Evolutionary conservation across 2,329 filamentous ascomycete species (phyloP), one percentile per base, ranked within the genome.

Genomic region (Pseudopyricularia javanii): DNA sequence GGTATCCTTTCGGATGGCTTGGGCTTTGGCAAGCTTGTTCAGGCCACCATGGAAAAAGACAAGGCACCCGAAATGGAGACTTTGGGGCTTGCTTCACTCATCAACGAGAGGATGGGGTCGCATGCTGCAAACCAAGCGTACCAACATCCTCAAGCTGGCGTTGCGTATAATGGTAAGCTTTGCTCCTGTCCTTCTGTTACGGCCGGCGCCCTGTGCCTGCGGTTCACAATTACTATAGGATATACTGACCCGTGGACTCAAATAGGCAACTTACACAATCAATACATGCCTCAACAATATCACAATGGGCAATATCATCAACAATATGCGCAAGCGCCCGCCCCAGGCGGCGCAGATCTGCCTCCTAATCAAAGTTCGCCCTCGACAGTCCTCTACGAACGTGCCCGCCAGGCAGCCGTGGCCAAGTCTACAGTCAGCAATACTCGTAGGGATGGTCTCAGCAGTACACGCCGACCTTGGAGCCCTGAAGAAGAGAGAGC

Each of bases 401-500:
- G 75, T 52, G 79, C 79, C 12, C 72, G 79, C 2, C 78, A 82
- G 58, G 78, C 78, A 3, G 78, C 78, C 0, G 70, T 79, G 0
- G 76, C 76, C 6, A 79, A 80, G 58, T 75, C 74, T 0, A 74
- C 76, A 2, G 72, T 74, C 3, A 45, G 40, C 40, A 76, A 79
- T 52, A 73, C 76, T 2, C 66, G 79, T 28, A 67, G 78, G 43
- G 79, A 82, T 60, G 79, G 79, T 2, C 65, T 77, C 2, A 76
- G 80, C 57, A 81, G 78, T 1, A 80, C 79, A 2, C 79, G 90
- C 32, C 79, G 90, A 28, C 88, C 90, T 0, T 95, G 90, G 90
- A 88, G 85, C 1, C 83, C 86, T 4, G 88, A 93, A 57, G 90
- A 95, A 67, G 90, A 95, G 64, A 89, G 90, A 65, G 89, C 90